Evolutionary conservation across 352 stramenopile species (phyloP).

Genomic region (Phytophthora rubi): DNA sequence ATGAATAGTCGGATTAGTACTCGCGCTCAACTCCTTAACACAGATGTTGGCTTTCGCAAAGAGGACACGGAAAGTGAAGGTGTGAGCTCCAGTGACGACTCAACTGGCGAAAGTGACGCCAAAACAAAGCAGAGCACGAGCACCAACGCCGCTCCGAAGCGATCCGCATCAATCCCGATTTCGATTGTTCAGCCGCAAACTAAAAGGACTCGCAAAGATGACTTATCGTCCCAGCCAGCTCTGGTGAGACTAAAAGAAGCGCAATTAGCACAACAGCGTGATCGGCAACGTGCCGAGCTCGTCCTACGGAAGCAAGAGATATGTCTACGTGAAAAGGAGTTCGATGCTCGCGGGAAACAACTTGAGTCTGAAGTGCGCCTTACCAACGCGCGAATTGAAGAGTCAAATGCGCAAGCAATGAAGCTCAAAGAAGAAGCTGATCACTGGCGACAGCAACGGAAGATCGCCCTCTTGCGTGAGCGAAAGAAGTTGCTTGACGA

Average conservation of each 20-base stretch:
- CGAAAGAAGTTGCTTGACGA: constrained; percentile 22
- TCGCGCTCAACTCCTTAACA: constrained; percentile 8
- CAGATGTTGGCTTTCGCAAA: neutral
- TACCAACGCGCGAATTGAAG: constrained; percentile 4
- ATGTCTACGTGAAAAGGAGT: constrained; percentile 10
- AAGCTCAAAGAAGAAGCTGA: constrained; percentile 25
- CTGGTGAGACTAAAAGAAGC: constrained; percentile 6
- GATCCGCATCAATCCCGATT: constrained; percentile 6
- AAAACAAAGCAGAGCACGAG: neutral
- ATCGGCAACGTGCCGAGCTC: neutral
- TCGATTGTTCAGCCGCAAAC: constrained; percentile 2
- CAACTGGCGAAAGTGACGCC: neutral
- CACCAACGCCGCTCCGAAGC: neutral
- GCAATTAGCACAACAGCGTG: constrained; percentile 1
- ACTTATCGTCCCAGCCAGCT: neutral
- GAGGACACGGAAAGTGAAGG: constrained; percentile 3
- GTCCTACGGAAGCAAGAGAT: constrained; percentile 5
- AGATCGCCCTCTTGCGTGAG: constrained; percentile 22
- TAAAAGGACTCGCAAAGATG: constrained; percentile 7
- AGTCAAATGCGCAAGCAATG: constrained; percentile 14
- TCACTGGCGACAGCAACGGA: constrained; percentile 10
- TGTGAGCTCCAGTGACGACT: neutral
- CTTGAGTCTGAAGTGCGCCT: constrained; percentile 10
- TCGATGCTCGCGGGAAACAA: constrained; percentile 1
- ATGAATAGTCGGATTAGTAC: constrained; percentile 15